Evolutionary conservation across 805 yeast genomes (phyloP).

Genomic region (Yarrowia deformans): DNA sequence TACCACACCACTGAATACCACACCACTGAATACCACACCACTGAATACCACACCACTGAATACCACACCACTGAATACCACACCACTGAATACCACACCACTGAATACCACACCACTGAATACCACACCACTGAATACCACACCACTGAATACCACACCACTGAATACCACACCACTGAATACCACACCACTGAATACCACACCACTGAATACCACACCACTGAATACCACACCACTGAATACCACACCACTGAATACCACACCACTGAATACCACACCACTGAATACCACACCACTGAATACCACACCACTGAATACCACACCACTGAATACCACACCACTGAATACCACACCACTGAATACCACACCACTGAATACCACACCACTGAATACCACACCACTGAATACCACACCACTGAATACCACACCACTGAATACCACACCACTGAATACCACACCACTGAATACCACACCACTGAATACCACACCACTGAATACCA

Average conservation of each 20-base stretch:
- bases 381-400: background rate
- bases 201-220: background rate
- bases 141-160: conserved; percentile 1
- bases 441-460: conserved; percentile 1
- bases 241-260: background rate
- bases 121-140: background rate
- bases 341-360: background rate
- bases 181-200: background rate
- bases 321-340: background rate
- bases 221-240: background rate
- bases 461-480: background rate
- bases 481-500: background rate
- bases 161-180: background rate
- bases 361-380: background rate
- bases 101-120: background rate
- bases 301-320: background rate
- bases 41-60: background rate
- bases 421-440: background rate
- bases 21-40: background rate
- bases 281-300: background rate
- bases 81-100: background rate
- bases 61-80: background rate
- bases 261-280: background rate
- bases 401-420: background rate
- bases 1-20: background rate